Conservation (phyloP, 2,329 filamentous ascomycete genomes). For the Microdochium paspali region DNA sequence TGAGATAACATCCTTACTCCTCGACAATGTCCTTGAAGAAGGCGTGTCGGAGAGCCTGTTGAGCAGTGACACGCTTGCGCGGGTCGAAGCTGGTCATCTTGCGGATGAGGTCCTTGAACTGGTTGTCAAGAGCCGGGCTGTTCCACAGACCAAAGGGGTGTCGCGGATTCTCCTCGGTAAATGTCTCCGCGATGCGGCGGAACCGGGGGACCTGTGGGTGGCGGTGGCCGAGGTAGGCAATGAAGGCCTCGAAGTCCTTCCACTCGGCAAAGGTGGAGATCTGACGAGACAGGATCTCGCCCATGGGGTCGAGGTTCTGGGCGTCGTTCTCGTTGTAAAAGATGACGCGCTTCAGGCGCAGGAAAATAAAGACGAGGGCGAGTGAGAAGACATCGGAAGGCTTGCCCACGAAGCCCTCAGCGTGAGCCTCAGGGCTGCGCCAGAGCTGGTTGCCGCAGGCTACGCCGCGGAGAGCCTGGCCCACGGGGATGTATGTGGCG, state of each 20-base stretch:
- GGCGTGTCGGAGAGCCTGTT: conserved; percentile 23
- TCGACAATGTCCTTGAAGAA: conserved; percentile 16
- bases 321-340: conserved; percentile 24
- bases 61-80: conserved; percentile 25
- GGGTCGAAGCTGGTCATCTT: conserved; percentile 30
- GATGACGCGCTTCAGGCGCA: conserved; percentile 28
- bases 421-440: conserved; percentile 33
- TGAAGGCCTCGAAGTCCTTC: conserved; percentile 26
- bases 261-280: conserved; percentile 36
- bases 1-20: not conserved
- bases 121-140: conserved; percentile 23
- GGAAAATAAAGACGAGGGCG: conserved; percentile 34
- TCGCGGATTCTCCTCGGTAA: conserved; percentile 28
- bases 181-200: conserved; percentile 25
- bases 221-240: conserved; percentile 28
- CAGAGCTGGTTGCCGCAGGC: conserved; percentile 32
- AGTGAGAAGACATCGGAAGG: conserved; percentile 34
- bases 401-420: conserved; percentile 24
- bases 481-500: conserved; percentile 25
- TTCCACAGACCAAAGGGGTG: conserved; percentile 30
- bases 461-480: conserved; percentile 22
- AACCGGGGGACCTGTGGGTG: conserved; percentile 28
- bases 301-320: conserved; percentile 23
- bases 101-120: conserved; percentile 27
- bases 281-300: conserved; percentile 31